These are phyloP conservation scores for Diaporthe velutina DNA, from an alignment of 2,329 filamentous ascomycete species.

Conservation along the genomic window DNA sequence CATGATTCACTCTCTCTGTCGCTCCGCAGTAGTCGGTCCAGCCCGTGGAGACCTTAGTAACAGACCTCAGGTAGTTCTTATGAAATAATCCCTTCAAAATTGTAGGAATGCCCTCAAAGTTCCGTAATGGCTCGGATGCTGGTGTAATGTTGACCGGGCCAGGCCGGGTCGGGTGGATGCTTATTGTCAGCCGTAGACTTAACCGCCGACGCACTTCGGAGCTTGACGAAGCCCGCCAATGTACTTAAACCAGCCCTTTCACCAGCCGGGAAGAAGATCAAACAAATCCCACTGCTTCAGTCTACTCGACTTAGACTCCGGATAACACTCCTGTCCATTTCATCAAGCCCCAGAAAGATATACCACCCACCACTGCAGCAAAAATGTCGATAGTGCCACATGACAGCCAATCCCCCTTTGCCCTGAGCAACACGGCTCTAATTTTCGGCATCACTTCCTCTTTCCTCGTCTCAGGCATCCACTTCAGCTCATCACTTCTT, in stretches of 20 bases:
- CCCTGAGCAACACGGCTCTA: not conserved
- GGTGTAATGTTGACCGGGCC: no score
- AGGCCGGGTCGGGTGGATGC: not conserved
- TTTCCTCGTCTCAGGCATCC: conserved; percentile 15
- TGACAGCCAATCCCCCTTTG: not conserved
- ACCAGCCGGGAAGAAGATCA: no score
- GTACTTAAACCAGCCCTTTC: not conserved
- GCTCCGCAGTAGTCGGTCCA: no score
- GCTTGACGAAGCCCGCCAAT: not conserved
- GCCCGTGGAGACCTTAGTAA: no score
- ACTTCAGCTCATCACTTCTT: conserved; percentile 21
- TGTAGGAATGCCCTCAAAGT: no score
- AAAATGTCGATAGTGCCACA: not conserved
- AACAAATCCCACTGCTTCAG: no score
- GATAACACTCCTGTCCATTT: not conserved
- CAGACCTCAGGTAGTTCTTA: no score
- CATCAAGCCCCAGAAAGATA: not conserved
- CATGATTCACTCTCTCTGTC: no score
- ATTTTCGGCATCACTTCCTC: conserved; percentile 24
- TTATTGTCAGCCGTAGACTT: not conserved
- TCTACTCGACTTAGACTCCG: no score
- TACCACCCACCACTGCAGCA: not conserved
- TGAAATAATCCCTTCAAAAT: no score
- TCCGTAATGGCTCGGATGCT: no score
- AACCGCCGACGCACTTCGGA: conserved; percentile 1